Percentiles rank a stretch among this genome's conserved stretches.
Conservation (phyloP, 1,284 basidiomycete species). For the Moesziomyces sp. region DNA sequence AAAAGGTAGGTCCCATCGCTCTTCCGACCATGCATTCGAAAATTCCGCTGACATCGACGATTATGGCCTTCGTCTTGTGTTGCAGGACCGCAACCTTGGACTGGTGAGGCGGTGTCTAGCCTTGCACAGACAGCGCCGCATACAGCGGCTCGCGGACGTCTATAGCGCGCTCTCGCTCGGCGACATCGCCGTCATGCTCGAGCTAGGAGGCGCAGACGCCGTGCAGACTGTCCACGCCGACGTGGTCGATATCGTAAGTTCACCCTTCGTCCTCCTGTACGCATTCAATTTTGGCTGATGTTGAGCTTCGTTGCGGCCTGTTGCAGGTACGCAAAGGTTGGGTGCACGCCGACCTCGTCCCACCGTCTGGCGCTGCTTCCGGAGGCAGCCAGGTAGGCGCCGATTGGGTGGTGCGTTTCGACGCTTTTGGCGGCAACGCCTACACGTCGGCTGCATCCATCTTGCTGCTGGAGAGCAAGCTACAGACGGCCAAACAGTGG, state of each 20-base stretch:
- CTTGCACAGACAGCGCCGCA: conserved; percentile 77
- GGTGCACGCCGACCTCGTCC: conserved; percentile 22
- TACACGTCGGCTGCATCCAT: conserved; percentile 29
- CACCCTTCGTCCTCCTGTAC: too few species aligned
- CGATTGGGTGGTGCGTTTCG: conserved; percentile 35
- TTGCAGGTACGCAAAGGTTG: conserved; percentile 33
- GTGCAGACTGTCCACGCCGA: conserved; percentile 73
- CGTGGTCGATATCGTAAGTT: conserved; percentile 77
- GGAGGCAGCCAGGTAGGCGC: background rate
- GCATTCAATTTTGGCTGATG: too few species aligned
- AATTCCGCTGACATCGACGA: too few species aligned
- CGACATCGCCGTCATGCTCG: conserved; percentile 76
- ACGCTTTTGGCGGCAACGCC: conserved; percentile 22
- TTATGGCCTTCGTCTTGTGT: background rate
- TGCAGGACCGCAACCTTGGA: conserved; percentile 78
- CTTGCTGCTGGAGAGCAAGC: conserved; percentile 29
- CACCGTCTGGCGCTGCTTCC: conserved; percentile 11
- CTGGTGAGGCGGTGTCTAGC: conserved; percentile 76
- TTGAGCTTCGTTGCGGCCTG: background rate
- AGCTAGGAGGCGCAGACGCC: conserved; percentile 70
- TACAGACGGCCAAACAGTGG: conserved; percentile 43
- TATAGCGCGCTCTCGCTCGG: conserved; percentile 79
- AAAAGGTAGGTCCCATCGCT: background rate
- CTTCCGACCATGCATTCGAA: background rate
- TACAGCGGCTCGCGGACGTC: conserved; percentile 80